Conservation (phyloP, 2,329 filamentous ascomycete genomes). For the Ophioceras dolichostomum region DNA sequence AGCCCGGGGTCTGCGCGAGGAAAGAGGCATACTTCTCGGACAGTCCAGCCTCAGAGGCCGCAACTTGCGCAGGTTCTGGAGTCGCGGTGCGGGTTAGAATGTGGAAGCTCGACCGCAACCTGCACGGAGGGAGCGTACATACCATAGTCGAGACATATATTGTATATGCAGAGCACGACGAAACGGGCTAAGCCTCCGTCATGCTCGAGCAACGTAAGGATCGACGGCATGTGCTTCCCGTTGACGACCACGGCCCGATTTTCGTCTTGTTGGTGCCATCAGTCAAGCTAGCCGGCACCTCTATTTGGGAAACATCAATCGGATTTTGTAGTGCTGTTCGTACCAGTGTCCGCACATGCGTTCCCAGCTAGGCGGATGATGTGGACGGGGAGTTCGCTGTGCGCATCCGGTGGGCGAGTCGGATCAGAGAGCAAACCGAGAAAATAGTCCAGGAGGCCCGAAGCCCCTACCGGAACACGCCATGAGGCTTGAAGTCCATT, state of each 20-base stretch:
- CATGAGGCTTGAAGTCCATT: conserved; percentile 46
- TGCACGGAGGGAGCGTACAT: conserved; percentile 9
- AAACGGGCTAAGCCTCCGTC: conserved; percentile 36
- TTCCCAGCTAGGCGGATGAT: conserved; percentile 47
- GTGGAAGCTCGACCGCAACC: background rate
- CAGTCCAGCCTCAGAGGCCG: conserved; percentile 40
- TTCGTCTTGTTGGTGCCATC: conserved; percentile 28
- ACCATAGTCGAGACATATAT: conserved; percentile 53
- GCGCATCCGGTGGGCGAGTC: conserved; percentile 22
- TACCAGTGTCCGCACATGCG: conserved; percentile 48
- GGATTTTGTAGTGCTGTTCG: background rate
- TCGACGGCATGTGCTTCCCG: conserved; percentile 29
- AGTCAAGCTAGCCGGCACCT: background rate
- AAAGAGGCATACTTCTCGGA: conserved; percentile 30
- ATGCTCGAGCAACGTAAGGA: conserved; percentile 35
- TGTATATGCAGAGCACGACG: conserved; percentile 47
- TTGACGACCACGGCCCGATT: conserved; percentile 44
- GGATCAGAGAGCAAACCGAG: conserved; percentile 31
- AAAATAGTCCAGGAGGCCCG: conserved; percentile 45
- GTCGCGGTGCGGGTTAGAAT: background rate
- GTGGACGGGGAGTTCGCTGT: conserved; percentile 36
- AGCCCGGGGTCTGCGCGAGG: conserved; percentile 34
- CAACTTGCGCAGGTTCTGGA: conserved; percentile 42
- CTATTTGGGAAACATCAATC: background rate
- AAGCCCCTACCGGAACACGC: conserved; percentile 43